Conservation (phyloP, 768 basidiomycete genomes). For the Psilocybe azurescens region DNA sequence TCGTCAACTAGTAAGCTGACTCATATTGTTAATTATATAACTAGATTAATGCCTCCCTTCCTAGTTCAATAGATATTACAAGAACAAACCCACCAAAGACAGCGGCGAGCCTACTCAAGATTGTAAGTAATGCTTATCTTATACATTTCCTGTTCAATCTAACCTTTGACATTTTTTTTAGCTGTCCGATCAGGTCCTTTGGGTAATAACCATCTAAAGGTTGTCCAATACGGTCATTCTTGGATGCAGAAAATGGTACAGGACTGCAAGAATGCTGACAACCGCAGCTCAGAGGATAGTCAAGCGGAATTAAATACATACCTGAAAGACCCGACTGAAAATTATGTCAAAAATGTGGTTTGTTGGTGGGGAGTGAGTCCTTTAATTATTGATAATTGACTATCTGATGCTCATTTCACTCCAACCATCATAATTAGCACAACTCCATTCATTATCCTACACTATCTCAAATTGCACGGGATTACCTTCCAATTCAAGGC, state of each 20-base stretch:
- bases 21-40: too few relatives aligned
- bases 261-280: not conserved
- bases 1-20: too few relatives aligned
- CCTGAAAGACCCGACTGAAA: not conserved
- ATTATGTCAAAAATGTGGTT: not conserved
- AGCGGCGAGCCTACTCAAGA: too few relatives aligned
- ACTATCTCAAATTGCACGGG: slow-evolving; percentile 15
- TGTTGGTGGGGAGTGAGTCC: slow-evolving; percentile 10
- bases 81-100: too few relatives aligned
- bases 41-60: too few relatives aligned
- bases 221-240: not conserved
- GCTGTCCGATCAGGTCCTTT: too few relatives aligned
- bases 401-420: not conserved
- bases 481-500: slow-evolving; percentile 32
- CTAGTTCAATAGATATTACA: too few relatives aligned
- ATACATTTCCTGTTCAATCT: too few relatives aligned
- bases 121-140: too few relatives aligned
- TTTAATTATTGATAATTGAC: too few relatives aligned
- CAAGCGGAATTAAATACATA: not conserved
- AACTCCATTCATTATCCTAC: slow-evolving; percentile 14
- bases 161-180: too few relatives aligned
- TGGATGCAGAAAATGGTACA: slow-evolving; percentile 1
- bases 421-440: not conserved
- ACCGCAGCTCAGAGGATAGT: not conserved
- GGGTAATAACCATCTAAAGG: not conserved